These are phyloP conservation scores for Capronia americana DNA, from an alignment of 2,329 filamentous ascomycete genomes.

Conservation along the genomic window DNA sequence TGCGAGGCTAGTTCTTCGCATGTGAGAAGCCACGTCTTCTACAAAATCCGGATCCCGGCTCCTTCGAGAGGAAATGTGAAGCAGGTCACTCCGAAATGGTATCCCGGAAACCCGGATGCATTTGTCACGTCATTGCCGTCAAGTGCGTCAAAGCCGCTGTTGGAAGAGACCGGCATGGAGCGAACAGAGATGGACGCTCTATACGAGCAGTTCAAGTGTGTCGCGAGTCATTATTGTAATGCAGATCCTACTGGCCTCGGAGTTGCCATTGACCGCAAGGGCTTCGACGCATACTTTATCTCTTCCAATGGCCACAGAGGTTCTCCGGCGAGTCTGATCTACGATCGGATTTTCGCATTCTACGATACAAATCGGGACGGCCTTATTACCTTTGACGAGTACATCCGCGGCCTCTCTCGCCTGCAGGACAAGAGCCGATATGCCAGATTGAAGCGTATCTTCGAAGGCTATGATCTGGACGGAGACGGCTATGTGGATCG, in stretches of 20 bases:
- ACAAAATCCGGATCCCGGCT: slow-evolving; percentile 90
- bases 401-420: slow-evolving; percentile 78
- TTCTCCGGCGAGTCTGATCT: slow-evolving; percentile 83
- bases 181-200: slow-evolving; percentile 87
- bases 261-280: slow-evolving; percentile 87
- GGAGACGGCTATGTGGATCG: slow-evolving; percentile 83
- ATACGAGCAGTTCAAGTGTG: slow-evolving; percentile 96
- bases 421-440: slow-evolving; percentile 67
- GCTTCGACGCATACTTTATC: slow-evolving; percentile 89
- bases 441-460: slow-evolving; percentile 71
- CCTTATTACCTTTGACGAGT: slow-evolving; percentile 90
- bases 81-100: slow-evolving; percentile 82
- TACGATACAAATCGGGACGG: slow-evolving; percentile 92
- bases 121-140: slow-evolving; percentile 72
- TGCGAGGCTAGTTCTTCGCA: slow-evolving; percentile 79
- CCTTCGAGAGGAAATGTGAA: slow-evolving; percentile 70
- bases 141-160: slow-evolving; percentile 70
- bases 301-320: slow-evolving; percentile 81
- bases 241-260: slow-evolving; percentile 78
- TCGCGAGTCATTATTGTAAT: slow-evolving; percentile 84
- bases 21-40: slow-evolving; percentile 91
- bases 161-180: slow-evolving; percentile 77
- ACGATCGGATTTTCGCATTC: slow-evolving; percentile 95
- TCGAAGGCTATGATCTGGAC: slow-evolving; percentile 90
- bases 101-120: slow-evolving; percentile 81